phyloP scores from a whole-genome alignment of 148 eudicot genomes.

The Cornus florida region DNA sequence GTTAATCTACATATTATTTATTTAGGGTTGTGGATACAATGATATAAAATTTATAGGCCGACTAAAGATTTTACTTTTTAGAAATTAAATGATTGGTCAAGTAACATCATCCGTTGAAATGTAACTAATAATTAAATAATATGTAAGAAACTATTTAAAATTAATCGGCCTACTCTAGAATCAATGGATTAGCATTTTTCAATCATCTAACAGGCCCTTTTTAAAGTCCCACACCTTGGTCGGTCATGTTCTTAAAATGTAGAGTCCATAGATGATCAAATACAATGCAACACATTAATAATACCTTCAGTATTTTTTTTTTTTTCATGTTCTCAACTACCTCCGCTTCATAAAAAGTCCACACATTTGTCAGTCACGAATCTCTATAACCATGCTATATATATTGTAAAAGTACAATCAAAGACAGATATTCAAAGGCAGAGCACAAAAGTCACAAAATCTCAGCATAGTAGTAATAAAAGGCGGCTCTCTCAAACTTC shows the following conservation, averaged over 20 bases:
- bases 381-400: not conserved
- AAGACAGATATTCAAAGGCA: not conserved
- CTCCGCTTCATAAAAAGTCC: not conserved
- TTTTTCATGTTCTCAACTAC: no score
- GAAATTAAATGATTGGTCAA: not conserved
- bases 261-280: no score
- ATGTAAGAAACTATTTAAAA: not conserved
- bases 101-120: not conserved
- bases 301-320: no score
- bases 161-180: not conserved
- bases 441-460: not conserved
- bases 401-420: not conserved
- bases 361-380: not conserved
- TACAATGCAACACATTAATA: no score
- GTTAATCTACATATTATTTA: not conserved
- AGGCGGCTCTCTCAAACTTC: slow-evolving; percentile 23
- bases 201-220: no score
- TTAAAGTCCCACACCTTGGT: no score
- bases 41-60: not conserved
- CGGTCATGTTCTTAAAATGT: no score
- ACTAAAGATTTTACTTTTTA: not conserved
- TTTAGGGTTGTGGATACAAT: not conserved
- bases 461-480: slow-evolving; percentile 20
- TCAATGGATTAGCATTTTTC: no score
- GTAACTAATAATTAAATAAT: no score